Base-by-base conservation (phyloP, 208 protist species). In the Leishmania martiniquensis region DNA sequence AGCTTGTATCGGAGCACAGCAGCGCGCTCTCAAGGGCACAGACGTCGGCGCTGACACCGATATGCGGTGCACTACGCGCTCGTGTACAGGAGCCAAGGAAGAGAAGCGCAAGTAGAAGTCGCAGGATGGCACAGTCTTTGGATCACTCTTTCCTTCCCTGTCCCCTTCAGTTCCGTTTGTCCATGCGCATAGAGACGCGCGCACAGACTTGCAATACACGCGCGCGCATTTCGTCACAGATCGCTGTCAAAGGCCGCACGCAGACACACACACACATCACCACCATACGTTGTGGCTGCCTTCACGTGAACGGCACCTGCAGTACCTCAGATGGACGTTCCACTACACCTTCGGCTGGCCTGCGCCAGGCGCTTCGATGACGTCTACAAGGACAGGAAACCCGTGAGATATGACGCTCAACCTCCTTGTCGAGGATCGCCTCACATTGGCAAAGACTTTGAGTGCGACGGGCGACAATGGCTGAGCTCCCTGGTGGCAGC, bases 331-430 rank as follows among this genome's bases (percentile, higher is more conserved):
- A 76, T 84, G 75, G 65, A 80, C 42, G 52, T 80, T 12, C 87
- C 87, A 42, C 72, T 91, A 42, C 83, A 79, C 45, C 81, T 93
- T 67, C 78, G 75, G 0, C 80, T 93, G 29, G 81, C 78, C 6
- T 93, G 82, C 52, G 85, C 85, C 52, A 63, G 37, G 59, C 60
- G 73, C 44, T 75, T 75, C 32, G 32, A n/a, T 45, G 76, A 88
- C 20, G 71, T 73, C 1, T 88, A 88, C 72, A 29, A 45, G 32
- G 76, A 85, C 45, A 1, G 59, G 15, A 72, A 15, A 42, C 20
- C 2, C 39, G 45, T 55, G 45, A 39, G 67, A 22, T 32, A 45
- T 45, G 15, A 39, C 47, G 45, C 42, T n/a, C 37, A 68, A 29
- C 22, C 63, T 45, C 63, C 25, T 17, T 68, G 7, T 13, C 3